Evolutionary conservation across 2,329 filamentous ascomycete species (phyloP).

Genomic region (Macrophomina pseudophaseolina): DNA sequence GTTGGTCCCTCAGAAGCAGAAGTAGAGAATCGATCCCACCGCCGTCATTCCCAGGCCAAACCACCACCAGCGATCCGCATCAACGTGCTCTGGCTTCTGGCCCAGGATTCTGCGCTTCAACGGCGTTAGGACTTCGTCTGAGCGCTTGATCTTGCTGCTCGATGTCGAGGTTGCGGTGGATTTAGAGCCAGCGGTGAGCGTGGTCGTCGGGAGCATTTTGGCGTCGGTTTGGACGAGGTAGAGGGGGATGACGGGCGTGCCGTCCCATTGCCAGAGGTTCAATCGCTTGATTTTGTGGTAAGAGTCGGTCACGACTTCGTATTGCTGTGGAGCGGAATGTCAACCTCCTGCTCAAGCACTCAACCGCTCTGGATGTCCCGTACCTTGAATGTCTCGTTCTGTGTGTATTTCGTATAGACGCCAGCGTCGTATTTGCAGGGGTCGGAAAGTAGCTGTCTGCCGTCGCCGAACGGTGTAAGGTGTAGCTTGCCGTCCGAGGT

Average conservation of each 20-base stretch:
- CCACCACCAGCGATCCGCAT: constrained; percentile 57
- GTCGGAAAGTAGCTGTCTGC: constrained; percentile 68
- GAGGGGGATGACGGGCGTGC: constrained; percentile 69
- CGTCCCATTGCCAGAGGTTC: constrained; percentile 68
- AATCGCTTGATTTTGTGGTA: constrained; percentile 68
- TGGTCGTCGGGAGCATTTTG: constrained; percentile 71
- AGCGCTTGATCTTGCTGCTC: constrained; percentile 42
- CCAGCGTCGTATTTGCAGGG: constrained; percentile 63
- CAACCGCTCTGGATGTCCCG: constrained; percentile 6
- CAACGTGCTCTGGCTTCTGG: constrained; percentile 41
- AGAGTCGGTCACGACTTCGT: constrained; percentile 58
- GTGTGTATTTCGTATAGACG: constrained; percentile 70
- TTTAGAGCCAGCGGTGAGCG: constrained; percentile 53
- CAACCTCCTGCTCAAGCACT: constrained; percentile 1
- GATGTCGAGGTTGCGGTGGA: constrained; percentile 43
- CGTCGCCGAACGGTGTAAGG: constrained; percentile 68
- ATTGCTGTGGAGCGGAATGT: constrained; percentile 40
- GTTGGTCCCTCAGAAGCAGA: constrained; percentile 41
- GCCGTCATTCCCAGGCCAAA: constrained; percentile 55
- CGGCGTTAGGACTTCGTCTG: constrained; percentile 42
- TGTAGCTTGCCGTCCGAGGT: constrained; percentile 63
- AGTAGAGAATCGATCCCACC: constrained; percentile 55
- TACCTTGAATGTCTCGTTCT: constrained; percentile 67
- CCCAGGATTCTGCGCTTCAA: constrained; percentile 47
- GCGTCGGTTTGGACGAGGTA: constrained; percentile 68